These are phyloP conservation scores for Rhizopogon rudus DNA, from an alignment of 768 basidiomycete genomes.

Conservation along the genomic window DNA sequence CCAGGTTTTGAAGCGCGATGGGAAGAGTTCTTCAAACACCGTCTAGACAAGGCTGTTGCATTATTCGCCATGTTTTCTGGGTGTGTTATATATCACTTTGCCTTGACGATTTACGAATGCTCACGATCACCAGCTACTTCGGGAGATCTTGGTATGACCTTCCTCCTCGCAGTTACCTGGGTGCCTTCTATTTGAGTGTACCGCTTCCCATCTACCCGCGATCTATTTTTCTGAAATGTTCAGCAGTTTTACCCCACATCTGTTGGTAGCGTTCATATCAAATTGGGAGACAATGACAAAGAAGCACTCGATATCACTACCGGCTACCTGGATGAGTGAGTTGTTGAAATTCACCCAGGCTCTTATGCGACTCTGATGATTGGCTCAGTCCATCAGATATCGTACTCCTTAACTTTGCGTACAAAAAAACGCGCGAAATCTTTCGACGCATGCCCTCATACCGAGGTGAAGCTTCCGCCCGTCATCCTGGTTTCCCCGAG, in stretches of 20 bases:
- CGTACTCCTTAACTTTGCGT: slow-evolving; percentile 19
- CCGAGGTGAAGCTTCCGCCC: slow-evolving; percentile 24
- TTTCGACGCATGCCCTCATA: slow-evolving; percentile 37
- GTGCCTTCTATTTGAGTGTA: slow-evolving; percentile 28
- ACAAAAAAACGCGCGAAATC: slow-evolving; percentile 22
- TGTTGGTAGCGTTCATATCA: slow-evolving; percentile 44
- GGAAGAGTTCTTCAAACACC: slow-evolving; percentile 43
- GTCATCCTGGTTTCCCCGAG: slow-evolving; percentile 10
- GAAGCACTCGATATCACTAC: slow-evolving; percentile 41
- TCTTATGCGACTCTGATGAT: neutral
- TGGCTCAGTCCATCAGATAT: slow-evolving; percentile 20
- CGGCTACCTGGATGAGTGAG: slow-evolving; percentile 40
- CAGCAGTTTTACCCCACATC: slow-evolving; percentile 40
- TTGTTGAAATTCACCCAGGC: neutral
- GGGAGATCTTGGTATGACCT: slow-evolving; percentile 8
- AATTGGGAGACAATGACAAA: slow-evolving; percentile 33
- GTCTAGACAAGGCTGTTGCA: slow-evolving; percentile 52
- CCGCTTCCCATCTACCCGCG: neutral
- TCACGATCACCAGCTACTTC: slow-evolving; percentile 17
- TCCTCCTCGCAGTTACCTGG: slow-evolving; percentile 23
- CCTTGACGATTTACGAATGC: neutral
- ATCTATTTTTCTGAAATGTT: neutral
- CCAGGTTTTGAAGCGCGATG: slow-evolving; percentile 45
- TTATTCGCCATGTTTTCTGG: slow-evolving; percentile 35
- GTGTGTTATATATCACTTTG: slow-evolving; percentile 23